phyloP scores from a whole-genome alignment of 331 rosid species.

The Dryas integrifolia region DNA sequence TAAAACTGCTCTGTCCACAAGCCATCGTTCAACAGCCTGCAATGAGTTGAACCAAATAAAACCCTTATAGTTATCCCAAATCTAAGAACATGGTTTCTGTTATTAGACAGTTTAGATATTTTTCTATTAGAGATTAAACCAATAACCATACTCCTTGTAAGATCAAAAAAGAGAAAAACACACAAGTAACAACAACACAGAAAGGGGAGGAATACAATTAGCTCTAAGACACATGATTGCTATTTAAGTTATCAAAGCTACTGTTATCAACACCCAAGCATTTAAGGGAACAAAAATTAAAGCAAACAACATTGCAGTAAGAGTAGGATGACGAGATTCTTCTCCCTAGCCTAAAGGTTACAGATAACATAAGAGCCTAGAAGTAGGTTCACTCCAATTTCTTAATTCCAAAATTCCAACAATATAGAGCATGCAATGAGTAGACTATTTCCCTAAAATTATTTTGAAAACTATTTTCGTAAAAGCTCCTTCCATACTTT shows the following conservation, averaged over 20 bases:
- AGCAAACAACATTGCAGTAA: not conserved
- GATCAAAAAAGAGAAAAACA: not conserved
- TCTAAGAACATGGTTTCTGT: not conserved
- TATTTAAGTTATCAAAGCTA: not conserved
- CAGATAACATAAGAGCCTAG: not conserved
- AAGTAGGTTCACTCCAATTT: not conserved
- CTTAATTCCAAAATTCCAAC: not conserved
- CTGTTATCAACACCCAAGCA: not conserved
- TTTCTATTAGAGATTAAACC: not conserved
- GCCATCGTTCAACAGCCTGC: slow-evolving; percentile 91
- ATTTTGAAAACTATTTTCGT: not conserved
- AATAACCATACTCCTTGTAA: not conserved
- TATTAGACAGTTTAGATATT: not conserved
- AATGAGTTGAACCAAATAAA: slow-evolving; percentile 18
- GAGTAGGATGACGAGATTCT: not conserved
- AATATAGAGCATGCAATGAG: slow-evolving; percentile 1
- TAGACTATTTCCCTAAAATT: too few relatives aligned
- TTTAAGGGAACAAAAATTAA: not conserved
- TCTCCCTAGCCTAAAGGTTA: not conserved
- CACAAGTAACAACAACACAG: not conserved
- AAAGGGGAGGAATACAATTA: not conserved
- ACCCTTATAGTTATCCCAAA: not conserved
- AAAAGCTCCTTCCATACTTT: not conserved
- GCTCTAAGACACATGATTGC: not conserved
- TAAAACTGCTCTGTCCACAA: slow-evolving; percentile 95